A percentile compares a stretch with the other conserved stretches of the same genome.
Conservation (phyloP, 352 stramenopile genomes). For the Pythium sukuiense region DNA sequence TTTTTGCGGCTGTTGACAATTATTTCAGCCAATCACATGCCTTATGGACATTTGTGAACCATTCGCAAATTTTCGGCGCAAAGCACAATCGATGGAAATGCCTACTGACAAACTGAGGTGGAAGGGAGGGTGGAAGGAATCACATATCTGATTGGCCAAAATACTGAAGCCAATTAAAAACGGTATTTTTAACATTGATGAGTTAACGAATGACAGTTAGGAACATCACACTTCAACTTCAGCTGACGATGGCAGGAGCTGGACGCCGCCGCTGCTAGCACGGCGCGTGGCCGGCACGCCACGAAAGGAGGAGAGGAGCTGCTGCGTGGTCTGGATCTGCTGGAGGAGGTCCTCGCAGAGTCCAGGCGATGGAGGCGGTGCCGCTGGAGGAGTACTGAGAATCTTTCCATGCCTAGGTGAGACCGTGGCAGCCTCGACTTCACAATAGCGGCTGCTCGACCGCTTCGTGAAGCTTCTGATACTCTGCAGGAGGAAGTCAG, state of each 20-base stretch:
- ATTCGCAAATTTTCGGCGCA: no score
- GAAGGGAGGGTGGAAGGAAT: background rate
- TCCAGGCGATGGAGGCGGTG: slow-evolving; percentile 14
- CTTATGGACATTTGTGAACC: no score
- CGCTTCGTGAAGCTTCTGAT: slow-evolving; percentile 6
- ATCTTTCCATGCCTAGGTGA: background rate
- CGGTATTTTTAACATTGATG: background rate
- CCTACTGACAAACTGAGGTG: background rate
- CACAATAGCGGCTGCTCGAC: background rate
- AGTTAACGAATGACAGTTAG: background rate
- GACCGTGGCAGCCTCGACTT: slow-evolving; percentile 14
- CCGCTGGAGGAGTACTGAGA: slow-evolving; percentile 8
- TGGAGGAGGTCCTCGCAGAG: slow-evolving; percentile 55
- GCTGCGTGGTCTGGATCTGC: slow-evolving; percentile 66
- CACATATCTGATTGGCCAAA: slow-evolving; percentile 7
- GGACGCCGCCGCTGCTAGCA: background rate
- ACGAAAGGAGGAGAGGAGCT: slow-evolving; percentile 60
- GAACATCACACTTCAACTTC: slow-evolving; percentile 29
- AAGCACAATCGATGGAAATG: slow-evolving; percentile 3
- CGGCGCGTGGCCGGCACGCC: slow-evolving; percentile 3
- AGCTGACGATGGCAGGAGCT: background rate
- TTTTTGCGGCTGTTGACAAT: no score
- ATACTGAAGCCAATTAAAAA: background rate
- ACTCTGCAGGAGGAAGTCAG: slow-evolving; percentile 6
- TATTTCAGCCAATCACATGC: no score